These are phyloP conservation scores for Microascus cirrosus DNA, from an alignment of 2,329 filamentous ascomycete species.

Conservation along the genomic window DNA sequence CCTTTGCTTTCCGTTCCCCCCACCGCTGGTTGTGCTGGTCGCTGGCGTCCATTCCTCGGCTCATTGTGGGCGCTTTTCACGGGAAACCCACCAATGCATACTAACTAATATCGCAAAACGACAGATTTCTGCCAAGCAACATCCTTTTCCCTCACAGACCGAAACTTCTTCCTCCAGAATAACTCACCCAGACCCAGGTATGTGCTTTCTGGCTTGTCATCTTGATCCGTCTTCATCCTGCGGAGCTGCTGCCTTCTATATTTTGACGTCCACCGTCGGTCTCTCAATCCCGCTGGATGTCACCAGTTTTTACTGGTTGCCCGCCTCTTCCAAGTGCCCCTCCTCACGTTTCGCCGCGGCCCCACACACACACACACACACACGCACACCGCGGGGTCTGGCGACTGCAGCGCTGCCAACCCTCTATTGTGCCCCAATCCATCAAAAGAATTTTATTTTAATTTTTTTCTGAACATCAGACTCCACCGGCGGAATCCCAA, in stretches of 20 bases:
- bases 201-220: neutral
- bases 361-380: neutral
- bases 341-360: neutral
- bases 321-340: neutral
- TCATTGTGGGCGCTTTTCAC: neutral
- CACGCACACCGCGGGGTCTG: neutral
- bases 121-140: neutral
- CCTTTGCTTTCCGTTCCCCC: neutral
- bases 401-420: conserved; percentile 2
- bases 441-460: conserved; percentile 1
- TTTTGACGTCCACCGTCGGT: neutral
- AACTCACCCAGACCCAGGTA: neutral
- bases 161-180: neutral
- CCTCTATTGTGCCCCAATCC: neutral
- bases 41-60: neutral
- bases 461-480: conserved; percentile 3
- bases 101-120: neutral
- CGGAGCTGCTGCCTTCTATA: neutral
- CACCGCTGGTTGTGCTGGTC: neutral
- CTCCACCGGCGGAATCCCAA: neutral
- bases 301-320: neutral
- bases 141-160: neutral
- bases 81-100: neutral
- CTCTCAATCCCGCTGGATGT: neutral
- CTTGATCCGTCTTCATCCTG: neutral